Conservation (phyloP, 495 filamentous ascomycete genomes). For the Aspergillus indologenus region DNA sequence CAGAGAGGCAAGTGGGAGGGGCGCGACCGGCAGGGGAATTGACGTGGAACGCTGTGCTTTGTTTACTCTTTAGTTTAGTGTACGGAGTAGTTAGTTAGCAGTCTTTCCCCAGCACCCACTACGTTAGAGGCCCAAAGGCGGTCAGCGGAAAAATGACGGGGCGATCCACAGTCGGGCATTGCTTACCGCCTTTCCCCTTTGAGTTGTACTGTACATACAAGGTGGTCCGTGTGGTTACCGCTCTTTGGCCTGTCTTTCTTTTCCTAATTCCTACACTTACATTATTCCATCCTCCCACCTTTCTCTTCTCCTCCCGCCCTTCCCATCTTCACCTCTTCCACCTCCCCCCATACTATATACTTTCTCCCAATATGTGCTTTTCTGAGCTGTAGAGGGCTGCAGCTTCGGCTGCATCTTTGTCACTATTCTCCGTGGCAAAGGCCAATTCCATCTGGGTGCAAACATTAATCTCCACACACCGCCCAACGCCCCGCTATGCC, state of each 20-base stretch:
- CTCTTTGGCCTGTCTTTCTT: slow-evolving; percentile 6
- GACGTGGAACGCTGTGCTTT: slow-evolving; percentile 35
- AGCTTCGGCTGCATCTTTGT: slow-evolving; percentile 44
- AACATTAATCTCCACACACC: slow-evolving; percentile 19
- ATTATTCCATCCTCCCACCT: background rate
- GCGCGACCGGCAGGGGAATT: slow-evolving; percentile 9
- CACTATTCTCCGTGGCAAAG: slow-evolving; percentile 29
- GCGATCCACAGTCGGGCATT: slow-evolving; percentile 1
- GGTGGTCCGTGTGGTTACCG: slow-evolving; percentile 15
- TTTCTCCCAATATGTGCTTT: slow-evolving; percentile 22
- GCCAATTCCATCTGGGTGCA: slow-evolving; percentile 25
- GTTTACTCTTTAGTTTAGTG: slow-evolving; percentile 19
- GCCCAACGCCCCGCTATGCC: slow-evolving; percentile 47
- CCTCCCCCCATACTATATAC: slow-evolving; percentile 6
- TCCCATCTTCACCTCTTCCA: background rate
- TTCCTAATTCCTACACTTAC: background rate
- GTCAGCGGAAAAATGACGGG: slow-evolving; percentile 21
- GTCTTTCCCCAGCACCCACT: slow-evolving; percentile 12
- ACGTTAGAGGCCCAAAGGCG: slow-evolving; percentile 23
- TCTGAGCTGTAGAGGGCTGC: slow-evolving; percentile 37
- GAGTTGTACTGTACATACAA: background rate
- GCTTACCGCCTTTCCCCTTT: background rate
- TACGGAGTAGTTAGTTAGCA: too few relatives aligned
- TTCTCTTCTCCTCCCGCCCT: slow-evolving; percentile 16
- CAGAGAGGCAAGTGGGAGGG: slow-evolving; percentile 7